phyloP scores from a whole-genome alignment of 805 yeast species.

The Candida arabinofermentans region DNA sequence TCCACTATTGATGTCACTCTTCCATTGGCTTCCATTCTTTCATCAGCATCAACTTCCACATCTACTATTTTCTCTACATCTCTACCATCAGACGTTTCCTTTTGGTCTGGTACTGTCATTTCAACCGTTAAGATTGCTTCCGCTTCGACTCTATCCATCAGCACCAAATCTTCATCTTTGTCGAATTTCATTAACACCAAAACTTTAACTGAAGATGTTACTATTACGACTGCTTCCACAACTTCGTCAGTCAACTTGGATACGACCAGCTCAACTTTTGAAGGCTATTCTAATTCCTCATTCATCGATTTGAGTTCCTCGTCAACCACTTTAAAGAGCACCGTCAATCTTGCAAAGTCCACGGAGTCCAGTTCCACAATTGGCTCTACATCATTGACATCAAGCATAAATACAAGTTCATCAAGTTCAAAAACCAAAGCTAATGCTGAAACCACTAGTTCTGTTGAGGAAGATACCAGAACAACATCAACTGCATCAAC shows the following conservation, averaged over 20 bases:
- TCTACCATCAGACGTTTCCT: conserved; percentile 1
- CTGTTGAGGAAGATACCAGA: no score
- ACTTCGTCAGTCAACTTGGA: not conserved
- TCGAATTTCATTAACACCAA: conserved; percentile 25
- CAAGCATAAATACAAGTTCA: not conserved
- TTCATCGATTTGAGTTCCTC: not conserved
- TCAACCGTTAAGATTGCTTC: conserved; percentile 2
- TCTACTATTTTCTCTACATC: conserved; percentile 5
- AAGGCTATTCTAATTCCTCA: not conserved
- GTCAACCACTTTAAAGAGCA: not conserved
- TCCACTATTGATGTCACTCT: not conserved
- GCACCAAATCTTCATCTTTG: conserved; percentile 18
- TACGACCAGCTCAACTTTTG: not conserved
- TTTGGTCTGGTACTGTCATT: conserved; percentile 9
- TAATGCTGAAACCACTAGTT: no score
- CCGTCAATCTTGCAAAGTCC: conserved; percentile 8
- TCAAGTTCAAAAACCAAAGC: no score
- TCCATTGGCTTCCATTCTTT: conserved; percentile 3
- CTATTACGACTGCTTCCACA: conserved; percentile 7
- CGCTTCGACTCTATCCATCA: not conserved
- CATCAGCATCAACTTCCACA: conserved; percentile 10
- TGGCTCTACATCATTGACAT: not conserved
- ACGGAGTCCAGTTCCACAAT: conserved; percentile 1
- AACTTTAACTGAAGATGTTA: conserved; percentile 17
- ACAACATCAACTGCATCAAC: conserved; percentile 3